Evolutionary conservation across 768 basidiomycete genomes (phyloP).

Genomic region (Lactifluus volemus): DNA sequence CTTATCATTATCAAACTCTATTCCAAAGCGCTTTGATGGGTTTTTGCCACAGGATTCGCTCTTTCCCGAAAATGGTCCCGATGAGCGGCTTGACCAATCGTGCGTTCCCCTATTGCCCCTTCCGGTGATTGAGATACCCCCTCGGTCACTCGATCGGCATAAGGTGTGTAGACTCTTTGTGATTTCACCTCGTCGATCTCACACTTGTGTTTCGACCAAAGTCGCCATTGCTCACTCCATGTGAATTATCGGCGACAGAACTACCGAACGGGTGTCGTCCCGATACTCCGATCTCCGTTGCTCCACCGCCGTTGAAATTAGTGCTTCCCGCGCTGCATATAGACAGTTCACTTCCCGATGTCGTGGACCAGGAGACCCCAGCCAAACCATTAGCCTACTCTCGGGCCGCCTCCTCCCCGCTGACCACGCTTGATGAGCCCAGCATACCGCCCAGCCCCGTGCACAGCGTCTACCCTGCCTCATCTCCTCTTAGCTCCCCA

Average conservation of each 20-base stretch:
- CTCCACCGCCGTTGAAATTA: background rate
- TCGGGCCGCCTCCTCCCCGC: conserved; percentile 7
- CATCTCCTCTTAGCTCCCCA: conserved; percentile 18
- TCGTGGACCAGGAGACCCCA: background rate
- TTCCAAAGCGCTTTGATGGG: background rate
- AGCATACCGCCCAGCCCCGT: background rate
- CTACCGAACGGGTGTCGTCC: background rate
- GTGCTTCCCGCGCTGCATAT: background rate
- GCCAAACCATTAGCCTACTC: background rate
- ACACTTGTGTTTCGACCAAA: background rate
- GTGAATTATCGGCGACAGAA: background rate
- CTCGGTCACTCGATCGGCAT: background rate
- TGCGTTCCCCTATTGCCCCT: background rate
- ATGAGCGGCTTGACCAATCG: background rate
- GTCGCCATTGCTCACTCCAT: background rate
- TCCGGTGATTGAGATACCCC: background rate
- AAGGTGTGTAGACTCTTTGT: background rate
- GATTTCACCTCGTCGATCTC: background rate
- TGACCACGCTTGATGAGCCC: background rate
- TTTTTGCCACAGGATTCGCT: background rate
- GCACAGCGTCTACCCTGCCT: background rate
- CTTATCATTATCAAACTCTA: conserved; percentile 8
- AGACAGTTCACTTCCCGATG: background rate
- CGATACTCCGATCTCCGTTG: background rate
- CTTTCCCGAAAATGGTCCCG: background rate